Base-by-base conservation (phyloP, 2,329 filamentous ascomycete species). In the Stagonosporopsis vannaccii region DNA sequence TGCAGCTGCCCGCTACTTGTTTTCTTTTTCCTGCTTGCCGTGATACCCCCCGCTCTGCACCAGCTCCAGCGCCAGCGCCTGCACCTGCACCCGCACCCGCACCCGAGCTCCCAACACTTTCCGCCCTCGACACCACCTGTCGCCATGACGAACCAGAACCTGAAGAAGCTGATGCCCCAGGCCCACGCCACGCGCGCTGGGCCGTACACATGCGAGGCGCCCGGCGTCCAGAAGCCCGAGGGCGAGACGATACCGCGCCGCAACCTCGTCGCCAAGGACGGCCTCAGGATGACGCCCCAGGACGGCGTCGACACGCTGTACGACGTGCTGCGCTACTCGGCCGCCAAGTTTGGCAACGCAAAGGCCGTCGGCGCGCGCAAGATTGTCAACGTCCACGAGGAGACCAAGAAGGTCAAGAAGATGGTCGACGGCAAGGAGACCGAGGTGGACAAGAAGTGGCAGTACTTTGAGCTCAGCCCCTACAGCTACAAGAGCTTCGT, bases 331-430 rank as follows among this genome's bases (percentile, higher is more conserved):
- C 84, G 84, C 70, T 84, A 87, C 67, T 87, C 88, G 66, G 88
- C 89, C 39, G 81, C 75, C 61, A 82, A 81, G 68, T 83, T 72
- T 58, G 80, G 80, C 66, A 82, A 82, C 60, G 80, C 80, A 65
- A 82, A 82, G 76, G 78, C 78, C 6, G 67, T 82, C 39, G 92
- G 90, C 65, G 84, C 83, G 69, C 87, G 92, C 61, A 88, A 85
- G 75, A 83, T 96, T 55, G 76, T 97, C 77, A 83, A 88, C 76
- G 86, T 88, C 42, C 92, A 96, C 77, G 85, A 85, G 68, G 92
- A 97, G 82, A 88, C 85, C 66, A 96, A 94, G 82, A 95, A 92
- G 84, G 81, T 97, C 66, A 90, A 92, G 83, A 97, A 96, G 84
- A 83, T 91, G 46, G 81, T 96, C 55, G 90, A 96, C 70, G 92